These are phyloP conservation scores for Skeletonema grethae DNA, from an alignment of 108 stramenopile species.

Conservation along the genomic window DNA sequence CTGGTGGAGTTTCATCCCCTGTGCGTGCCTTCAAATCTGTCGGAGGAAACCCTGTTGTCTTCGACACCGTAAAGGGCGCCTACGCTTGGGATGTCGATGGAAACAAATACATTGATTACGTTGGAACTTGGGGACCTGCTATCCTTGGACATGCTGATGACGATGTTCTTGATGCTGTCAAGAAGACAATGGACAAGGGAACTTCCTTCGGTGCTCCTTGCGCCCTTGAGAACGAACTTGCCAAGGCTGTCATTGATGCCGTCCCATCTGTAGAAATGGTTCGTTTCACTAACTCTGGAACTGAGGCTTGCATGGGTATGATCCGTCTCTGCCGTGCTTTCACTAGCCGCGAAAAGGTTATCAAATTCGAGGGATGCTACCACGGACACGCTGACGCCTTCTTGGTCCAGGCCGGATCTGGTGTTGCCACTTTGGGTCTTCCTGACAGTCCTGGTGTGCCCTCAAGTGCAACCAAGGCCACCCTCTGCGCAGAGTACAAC, in stretches of 20 bases:
- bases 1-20: slow-evolving; percentile 97
- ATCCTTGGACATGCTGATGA: slow-evolving; percentile 98
- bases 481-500: slow-evolving; percentile 97
- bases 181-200: slow-evolving; percentile 94
- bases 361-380: slow-evolving; percentile 99
- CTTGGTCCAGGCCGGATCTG: slow-evolving; percentile 98
- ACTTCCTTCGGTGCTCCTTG: slow-evolving; percentile 97
- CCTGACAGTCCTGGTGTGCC: slow-evolving; percentile 98
- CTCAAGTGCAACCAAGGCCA: slow-evolving; percentile 87
- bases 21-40: slow-evolving; percentile 99
- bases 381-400: slow-evolving; percentile 99
- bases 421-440: slow-evolving; percentile 96
- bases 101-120: slow-evolving; percentile 95
- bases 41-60: slow-evolving; percentile 97
- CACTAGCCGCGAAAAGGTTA: slow-evolving; percentile 93
- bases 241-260: slow-evolving; percentile 96
- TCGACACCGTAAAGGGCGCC: slow-evolving; percentile 96
- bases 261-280: slow-evolving; percentile 99
- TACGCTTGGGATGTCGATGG: slow-evolving; percentile 99
- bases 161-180: slow-evolving; percentile 93
- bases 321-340: slow-evolving; percentile 96
- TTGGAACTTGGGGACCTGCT: slow-evolving; percentile 98
- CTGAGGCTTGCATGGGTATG: slow-evolving; percentile 99
- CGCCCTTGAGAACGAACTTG: slow-evolving; percentile 94
- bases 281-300: slow-evolving; percentile 99